Base-by-base conservation (phyloP, 1,284 basidiomycete genomes). In the Austroboletus sp. region DNA sequence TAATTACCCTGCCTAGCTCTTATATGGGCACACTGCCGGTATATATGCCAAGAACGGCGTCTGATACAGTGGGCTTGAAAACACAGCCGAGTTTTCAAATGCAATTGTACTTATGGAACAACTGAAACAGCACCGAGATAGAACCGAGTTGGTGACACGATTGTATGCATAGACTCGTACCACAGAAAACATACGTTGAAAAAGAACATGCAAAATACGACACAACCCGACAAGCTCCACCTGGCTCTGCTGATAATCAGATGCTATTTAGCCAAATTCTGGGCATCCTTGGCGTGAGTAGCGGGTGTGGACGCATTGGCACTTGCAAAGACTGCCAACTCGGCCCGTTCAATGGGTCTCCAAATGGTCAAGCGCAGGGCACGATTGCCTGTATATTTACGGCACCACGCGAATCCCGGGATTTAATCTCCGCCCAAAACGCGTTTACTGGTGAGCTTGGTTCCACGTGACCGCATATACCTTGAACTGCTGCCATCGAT, bases 381-480 rank as follows among this genome's bases (percentile, higher is more conserved):
- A 10, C 5, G 16, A 9, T 11, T 37, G 3, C 16, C 17, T 17
- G 6, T 35, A 6, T 34, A 6, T 37, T 43, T 54, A 57, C 55
- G 54, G 46, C 58, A 59, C 30, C 29, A 30, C 58, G 42, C 51
- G 58, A 19, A 39, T 48, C 44, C 12, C 16, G 23, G 17, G 35
- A 35, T 62, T 63, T 15, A 49, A 46, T 63, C 65, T 66, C 61
- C 61, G 61, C 60, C 44, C 42, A 66, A 66, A 66, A 57, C 63
- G 63, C 63, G 65, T 66, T 66, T 48, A 66, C 50, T 49, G 6
- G 29, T 35, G 16, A 38, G 46, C 47, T 43, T 16, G 40, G 16
- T 13, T 2, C 25, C 65, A 66, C 61, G 63, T 63, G 61, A 63
- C 53, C 49, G 47, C 56, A 65, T 66, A 60, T 45, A 48, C 50